Evolutionary conservation across 129 eudicot species (phyloP), one percentile per base, ranked within the genome.

Genomic region (Chrysanthemum seticuspe): DNA sequence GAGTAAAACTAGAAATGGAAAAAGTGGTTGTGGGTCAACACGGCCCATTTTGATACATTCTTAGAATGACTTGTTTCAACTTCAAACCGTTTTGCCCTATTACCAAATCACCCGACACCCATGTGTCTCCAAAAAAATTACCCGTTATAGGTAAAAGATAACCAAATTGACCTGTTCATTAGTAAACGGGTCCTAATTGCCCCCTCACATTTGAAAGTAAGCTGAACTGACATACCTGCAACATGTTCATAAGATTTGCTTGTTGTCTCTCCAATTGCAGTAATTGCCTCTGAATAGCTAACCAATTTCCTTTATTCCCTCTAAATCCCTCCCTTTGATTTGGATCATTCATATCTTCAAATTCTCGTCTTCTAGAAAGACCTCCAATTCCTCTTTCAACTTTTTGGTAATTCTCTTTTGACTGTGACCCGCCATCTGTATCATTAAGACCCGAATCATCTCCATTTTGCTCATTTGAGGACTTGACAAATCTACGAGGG

Each of bases 201-300:
- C 45, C 45, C 45, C 45, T 40, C 45, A 6, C 45, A 5, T 40
- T 40, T 40, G 9, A 40, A 15, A n/a, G 62, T 47, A 67, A 71
- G n/a, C 4, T 59, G 14, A 45, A 52, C 18, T 1, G 47, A 49
- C 72, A 56, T 21, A 91, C 97, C 97, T 93, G 98, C 88, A 94
- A 80, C 99, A 94, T 94, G 75, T 86, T 86, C 99, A 90, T 90
- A 67, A 94, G 89, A 85, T 94, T 91, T 78, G 94, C 70, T 54
- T 94, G 99, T 80, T 94, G 99, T 76, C 89, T 83, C 84, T 94
- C 99, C 69, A 94, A 79, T 63, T 84, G 97, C 58, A 85, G 72
- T 72, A 94, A 77, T 65, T 94, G 99, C 79, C 96, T 83, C 82
- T 94, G 99, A 56, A 94, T 94, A 78, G 97, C 89, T 81, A 88